Evolutionary conservation across 768 basidiomycete species (phyloP).

Genomic region (Kwoniella dejecticola): DNA sequence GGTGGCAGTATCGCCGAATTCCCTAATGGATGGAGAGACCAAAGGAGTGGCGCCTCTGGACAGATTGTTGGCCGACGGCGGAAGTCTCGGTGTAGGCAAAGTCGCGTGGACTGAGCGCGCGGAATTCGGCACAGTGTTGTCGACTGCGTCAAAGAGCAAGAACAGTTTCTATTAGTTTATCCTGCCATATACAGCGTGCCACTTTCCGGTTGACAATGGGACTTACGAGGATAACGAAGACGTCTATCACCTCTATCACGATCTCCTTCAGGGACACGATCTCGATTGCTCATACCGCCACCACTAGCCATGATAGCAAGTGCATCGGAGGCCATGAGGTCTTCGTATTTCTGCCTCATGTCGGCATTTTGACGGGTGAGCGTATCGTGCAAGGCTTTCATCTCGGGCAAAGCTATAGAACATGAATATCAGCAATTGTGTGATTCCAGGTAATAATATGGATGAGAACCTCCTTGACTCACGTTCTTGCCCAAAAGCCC

Average conservation of each 20-base stretch:
- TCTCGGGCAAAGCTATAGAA: conserved; percentile 8
- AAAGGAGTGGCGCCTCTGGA: conserved; percentile 4
- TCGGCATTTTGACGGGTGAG: conserved; percentile 20
- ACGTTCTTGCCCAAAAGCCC: conserved; percentile 30
- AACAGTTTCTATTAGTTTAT: neutral
- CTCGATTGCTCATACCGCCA: neutral
- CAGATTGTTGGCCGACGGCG: neutral
- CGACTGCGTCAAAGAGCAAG: neutral
- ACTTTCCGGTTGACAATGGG: neutral
- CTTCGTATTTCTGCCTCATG: conserved; percentile 25
- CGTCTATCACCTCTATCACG: conserved; percentile 8
- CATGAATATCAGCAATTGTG: neutral
- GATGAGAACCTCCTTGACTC: conserved; percentile 15
- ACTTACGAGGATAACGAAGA: conserved; percentile 5
- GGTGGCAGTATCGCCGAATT: conserved; percentile 4
- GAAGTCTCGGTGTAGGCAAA: conserved; percentile 1
- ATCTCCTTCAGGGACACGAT: neutral
- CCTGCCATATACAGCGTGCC: neutral
- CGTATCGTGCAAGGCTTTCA: conserved; percentile 24
- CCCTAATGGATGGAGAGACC: neutral
- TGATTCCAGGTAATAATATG: too few relatives aligned
- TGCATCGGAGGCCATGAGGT: conserved; percentile 24
- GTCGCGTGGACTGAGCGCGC: neutral
- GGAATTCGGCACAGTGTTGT: neutral
- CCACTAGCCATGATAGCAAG: conserved; percentile 14